Evolutionary conservation across 345 rosid genomes (phyloP), one percentile per base, ranked within the genome.

Genomic region (Gossypium raimondii): DNA sequence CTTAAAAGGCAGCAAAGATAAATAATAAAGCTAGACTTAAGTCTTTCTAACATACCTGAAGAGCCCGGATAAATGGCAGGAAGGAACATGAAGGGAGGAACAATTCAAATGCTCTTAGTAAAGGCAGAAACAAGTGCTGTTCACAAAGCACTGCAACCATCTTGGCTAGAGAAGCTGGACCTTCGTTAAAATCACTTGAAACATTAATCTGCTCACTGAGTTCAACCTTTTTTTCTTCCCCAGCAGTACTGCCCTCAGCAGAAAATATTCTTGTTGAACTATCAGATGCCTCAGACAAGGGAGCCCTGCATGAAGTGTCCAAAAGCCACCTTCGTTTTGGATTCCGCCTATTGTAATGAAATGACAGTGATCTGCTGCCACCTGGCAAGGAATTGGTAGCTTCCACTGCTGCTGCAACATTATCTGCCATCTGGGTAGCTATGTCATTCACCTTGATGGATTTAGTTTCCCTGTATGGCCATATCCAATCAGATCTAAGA

Each of bases 141-240:
- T 91, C 98, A 86, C 98, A 93, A 82, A 95, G 93, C 78, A 89
- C 90, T 11, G 99, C 99, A 77, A 95, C 97, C 99, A 95, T 91
- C 83, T 91, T 88, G 60, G 91, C 83, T 76, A 95, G 87, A 73
- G 93, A 86, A 27, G 79, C 84, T 47, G 88, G 87, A 67, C 88
- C 98, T 76, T 87, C 94, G 73, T 82, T 82, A 63, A 77, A 81
- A 86, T 89, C 87, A 81, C 80, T 78, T 58, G 81, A 64, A 83
- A 80, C 79, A 77, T 75, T 81, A 56, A 65, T 77, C 81, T 74
- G 80, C 68, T 84, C 85, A 76, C 78, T 57, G 62, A 64, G 67
- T 79, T 82, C 89, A 62, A 58, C 67, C 76, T 79, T 85, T 75
- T 79, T 87, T 76, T 82, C 89, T 44, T 86, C 91, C 62, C 73